Base-by-base conservation (phyloP, 768 basidiomycete genomes). In the Hirschioporus abietinus region DNA sequence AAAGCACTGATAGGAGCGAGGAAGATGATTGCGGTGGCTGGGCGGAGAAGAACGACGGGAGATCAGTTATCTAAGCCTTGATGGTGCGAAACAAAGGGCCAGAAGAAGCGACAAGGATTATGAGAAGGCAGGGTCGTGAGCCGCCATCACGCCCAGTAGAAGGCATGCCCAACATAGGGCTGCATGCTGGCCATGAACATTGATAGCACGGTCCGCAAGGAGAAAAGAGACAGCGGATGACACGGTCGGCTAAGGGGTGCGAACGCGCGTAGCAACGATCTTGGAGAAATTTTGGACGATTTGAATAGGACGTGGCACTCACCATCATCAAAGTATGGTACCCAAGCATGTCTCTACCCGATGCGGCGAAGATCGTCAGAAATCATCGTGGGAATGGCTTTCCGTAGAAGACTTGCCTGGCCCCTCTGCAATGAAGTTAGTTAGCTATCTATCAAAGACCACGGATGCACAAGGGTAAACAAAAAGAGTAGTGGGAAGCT, bases 271-370 rank as follows among this genome's bases (percentile, higher is more conserved):
- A 15, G 35, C 35, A 36, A 15, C 35, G 42, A 20, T 30, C 30
- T 30, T 52, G 42, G 30, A 61, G 60, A 24, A 23, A 24, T 18
- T 61, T 9, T 15, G 3, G 60, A 61, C 5, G 10, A 61, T 25
- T 25, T 25, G 18, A 9, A 61, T 61, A 15, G 24, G 24, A 25
- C 60, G 60, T 58, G 64, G 63, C 58, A 78, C 84, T 70, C 75
- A 88, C 89, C 91, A 73, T 93, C 91, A 73, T 93, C 92, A 70
- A 94, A 94, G 76, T 87, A 94, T 34, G 92, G 90, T 58, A 88
- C 86, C 92, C 92, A 93, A 7, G 88, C 87, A 70, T 88, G 89
- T 71, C 92, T 81, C 89, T 92, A 71, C 69, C 67, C 63, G 64
- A 63, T 60, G 34, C 7, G 64, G 30, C 59, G 34, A 58, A 60